These are phyloP conservation scores for Chaetothyriales sp. DNA, from an alignment of 2,329 filamentous ascomycete genomes.

Conservation along the genomic window DNA sequence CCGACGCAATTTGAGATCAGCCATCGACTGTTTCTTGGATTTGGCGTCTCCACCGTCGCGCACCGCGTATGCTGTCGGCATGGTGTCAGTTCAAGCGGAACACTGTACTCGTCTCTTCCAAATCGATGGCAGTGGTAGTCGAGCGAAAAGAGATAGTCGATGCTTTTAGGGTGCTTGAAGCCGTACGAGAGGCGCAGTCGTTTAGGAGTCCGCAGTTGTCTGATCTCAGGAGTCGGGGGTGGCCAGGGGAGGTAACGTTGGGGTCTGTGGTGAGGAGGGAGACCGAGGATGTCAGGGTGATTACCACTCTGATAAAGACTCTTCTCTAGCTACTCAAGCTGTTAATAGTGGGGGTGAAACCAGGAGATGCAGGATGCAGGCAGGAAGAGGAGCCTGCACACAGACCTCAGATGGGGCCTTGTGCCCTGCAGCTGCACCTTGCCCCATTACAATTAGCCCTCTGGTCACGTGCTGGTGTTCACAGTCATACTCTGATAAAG, in stretches of 20 bases:
- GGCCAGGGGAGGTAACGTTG: not conserved
- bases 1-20: conserved; percentile 88
- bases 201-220: not conserved
- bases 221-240: not conserved
- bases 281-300: not conserved
- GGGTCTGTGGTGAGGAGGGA: not conserved
- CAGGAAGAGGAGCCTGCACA: not conserved
- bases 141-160: conserved; percentile 8
- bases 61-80: conserved; percentile 50
- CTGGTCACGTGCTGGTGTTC: not conserved
- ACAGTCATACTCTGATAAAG: not conserved
- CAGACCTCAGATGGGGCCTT: not conserved
- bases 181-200: not conserved
- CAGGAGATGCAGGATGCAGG: not conserved
- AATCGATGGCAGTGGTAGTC: conserved; percentile 1
- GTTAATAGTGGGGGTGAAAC: not conserved
- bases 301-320: not conserved
- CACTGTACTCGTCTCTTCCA: not conserved
- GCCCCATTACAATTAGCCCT: not conserved
- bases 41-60: conserved; percentile 48
- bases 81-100: conserved; percentile 22
- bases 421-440: not conserved
- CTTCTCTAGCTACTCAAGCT: not conserved
- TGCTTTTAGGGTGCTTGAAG: not conserved
- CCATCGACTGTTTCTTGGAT: conserved; percentile 99